Evolutionary conservation across 805 yeast species (phyloP).

Genomic region (Ogataea pignaliae): DNA sequence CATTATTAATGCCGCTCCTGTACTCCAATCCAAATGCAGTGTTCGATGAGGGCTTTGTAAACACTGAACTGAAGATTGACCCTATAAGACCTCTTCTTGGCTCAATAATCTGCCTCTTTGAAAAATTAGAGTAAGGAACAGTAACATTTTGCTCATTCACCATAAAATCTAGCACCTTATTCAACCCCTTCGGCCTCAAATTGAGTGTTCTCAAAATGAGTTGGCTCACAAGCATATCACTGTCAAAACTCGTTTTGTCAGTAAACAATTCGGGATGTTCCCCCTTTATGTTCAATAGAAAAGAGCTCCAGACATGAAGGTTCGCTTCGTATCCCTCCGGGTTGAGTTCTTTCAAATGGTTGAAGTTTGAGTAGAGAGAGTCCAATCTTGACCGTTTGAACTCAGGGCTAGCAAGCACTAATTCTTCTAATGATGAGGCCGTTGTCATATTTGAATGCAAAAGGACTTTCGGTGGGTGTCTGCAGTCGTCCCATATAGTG

Average conservation of each 20-base stretch:
- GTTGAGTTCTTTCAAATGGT: constrained; percentile 37
- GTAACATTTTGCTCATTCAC: constrained; percentile 18
- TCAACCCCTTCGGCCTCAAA: constrained; percentile 22
- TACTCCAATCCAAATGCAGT: neutral
- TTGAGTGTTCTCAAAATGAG: constrained; percentile 13
- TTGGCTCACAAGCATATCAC: constrained; percentile 9
- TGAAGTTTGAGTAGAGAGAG: constrained; percentile 47
- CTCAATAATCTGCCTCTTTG: constrained; percentile 2
- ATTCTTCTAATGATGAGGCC: constrained; percentile 5
- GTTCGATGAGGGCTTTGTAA: neutral
- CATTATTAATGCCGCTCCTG: constrained; percentile 8
- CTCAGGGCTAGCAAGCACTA: constrained; percentile 22
- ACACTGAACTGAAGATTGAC: constrained; percentile 3
- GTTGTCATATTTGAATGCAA: neutral
- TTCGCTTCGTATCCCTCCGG: constrained; percentile 49
- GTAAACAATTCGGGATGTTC: constrained; percentile 21
- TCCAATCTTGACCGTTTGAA: constrained; percentile 38
- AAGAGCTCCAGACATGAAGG: constrained; percentile 40
- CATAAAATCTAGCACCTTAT: constrained; percentile 22
- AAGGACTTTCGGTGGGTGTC: too few relatives aligned
- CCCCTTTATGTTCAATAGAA: constrained; percentile 27
- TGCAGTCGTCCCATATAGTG: too few relatives aligned
- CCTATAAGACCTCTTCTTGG: constrained; percentile 9
- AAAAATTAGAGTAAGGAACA: constrained; percentile 19
- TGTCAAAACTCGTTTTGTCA: constrained; percentile 21